These are phyloP conservation scores for Ananas comosus DNA, from an alignment of 176 grass and related monocot genomes.

Conservation along the genomic window DNA sequence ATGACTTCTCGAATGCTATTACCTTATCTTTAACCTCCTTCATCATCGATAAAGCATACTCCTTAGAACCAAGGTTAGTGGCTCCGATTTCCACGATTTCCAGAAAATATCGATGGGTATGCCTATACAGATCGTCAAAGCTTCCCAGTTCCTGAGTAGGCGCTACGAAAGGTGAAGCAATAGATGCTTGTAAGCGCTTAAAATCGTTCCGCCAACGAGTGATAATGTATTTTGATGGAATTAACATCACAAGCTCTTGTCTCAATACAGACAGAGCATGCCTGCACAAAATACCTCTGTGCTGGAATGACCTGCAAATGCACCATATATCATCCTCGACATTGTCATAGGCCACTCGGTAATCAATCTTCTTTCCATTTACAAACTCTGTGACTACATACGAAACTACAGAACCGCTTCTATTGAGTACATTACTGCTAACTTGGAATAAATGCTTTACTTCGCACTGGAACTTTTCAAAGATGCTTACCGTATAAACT, in stretches of 20 bases:
- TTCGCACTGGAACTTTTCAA: slow-evolving; percentile 83
- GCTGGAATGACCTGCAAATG: slow-evolving; percentile 82
- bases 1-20: slow-evolving; percentile 61
- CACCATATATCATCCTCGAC: slow-evolving; percentile 80
- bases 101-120: slow-evolving; percentile 65
- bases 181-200: slow-evolving; percentile 60
- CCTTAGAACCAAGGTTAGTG: slow-evolving; percentile 68
- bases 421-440: slow-evolving; percentile 49
- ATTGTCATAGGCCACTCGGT: slow-evolving; percentile 69
- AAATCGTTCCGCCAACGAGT: slow-evolving; percentile 88
- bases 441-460: slow-evolving; percentile 79
- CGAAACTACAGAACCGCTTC: slow-evolving; percentile 52
- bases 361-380: slow-evolving; percentile 77
- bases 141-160: slow-evolving; percentile 41
- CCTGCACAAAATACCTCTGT: slow-evolving; percentile 93
- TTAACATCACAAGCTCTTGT: slow-evolving; percentile 82
- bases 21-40: slow-evolving; percentile 89
- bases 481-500: slow-evolving; percentile 85
- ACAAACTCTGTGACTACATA: slow-evolving; percentile 69
- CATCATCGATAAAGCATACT: slow-evolving; percentile 71
- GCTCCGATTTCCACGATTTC: slow-evolving; percentile 86
- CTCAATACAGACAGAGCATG: slow-evolving; percentile 80
- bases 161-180: slow-evolving; percentile 29
- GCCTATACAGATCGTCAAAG: slow-evolving; percentile 58
- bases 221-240: slow-evolving; percentile 84